Conservation (phyloP, 345 rosid genomes). For the Schrenkiella parvula region DNA sequence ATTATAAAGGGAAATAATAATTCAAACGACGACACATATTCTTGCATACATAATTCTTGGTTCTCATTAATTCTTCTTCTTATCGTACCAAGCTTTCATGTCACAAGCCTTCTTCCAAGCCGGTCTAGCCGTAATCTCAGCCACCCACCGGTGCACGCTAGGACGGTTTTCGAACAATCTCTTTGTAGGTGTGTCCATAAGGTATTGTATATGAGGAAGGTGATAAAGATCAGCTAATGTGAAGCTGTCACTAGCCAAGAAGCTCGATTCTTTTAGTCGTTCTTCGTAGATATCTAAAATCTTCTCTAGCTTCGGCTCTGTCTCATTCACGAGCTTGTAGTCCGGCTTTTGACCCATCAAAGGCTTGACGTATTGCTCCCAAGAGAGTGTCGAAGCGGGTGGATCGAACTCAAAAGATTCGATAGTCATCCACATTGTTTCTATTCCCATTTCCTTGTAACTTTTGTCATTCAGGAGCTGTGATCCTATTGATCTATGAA, state of each 20-base stretch:
- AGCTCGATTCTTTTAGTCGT: slow-evolving; percentile 12
- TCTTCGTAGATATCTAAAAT: slow-evolving; percentile 56
- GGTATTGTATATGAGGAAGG: slow-evolving; percentile 28
- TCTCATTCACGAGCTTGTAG: slow-evolving; percentile 6
- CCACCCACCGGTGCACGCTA: slow-evolving; percentile 43
- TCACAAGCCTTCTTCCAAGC: slow-evolving; percentile 56
- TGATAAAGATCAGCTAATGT: slow-evolving; percentile 36
- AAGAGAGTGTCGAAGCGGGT: slow-evolving; percentile 11
- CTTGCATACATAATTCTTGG: not conserved
- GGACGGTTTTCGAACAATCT: slow-evolving; percentile 41
- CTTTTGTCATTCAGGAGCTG: slow-evolving; percentile 5
- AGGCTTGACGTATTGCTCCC: slow-evolving; percentile 12
- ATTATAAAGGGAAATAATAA: too few species aligned
- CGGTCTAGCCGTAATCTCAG: slow-evolving; percentile 47
- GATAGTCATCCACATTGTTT: slow-evolving; percentile 24
- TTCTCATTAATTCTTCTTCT: not conserved
- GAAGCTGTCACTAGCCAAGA: slow-evolving; percentile 28
- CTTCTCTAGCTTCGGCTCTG: slow-evolving; percentile 14
- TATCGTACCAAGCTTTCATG: not conserved
- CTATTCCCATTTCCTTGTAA: not conserved
- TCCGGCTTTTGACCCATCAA: slow-evolving; percentile 8
- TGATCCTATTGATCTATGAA: slow-evolving; percentile 8
- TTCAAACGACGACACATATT: too few species aligned
- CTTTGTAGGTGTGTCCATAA: slow-evolving; percentile 40
- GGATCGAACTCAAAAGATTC: slow-evolving; percentile 55